Evolutionary conservation across 805 yeast species (phyloP).

Genomic region (Pichia thaimueangensis): DNA sequence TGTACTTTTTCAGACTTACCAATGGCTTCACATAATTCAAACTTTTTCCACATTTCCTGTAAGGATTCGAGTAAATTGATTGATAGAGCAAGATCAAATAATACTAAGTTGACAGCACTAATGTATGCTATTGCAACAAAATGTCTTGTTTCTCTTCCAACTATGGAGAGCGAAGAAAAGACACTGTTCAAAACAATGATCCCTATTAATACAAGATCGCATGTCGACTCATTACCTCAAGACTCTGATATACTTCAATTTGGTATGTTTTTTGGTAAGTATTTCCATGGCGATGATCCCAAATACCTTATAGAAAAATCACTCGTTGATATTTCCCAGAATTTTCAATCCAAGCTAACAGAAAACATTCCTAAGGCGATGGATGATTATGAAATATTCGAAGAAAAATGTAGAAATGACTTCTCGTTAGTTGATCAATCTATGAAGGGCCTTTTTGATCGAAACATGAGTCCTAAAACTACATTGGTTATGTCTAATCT

Average conservation of each 20-base stretch:
- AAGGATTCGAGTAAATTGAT: not conserved
- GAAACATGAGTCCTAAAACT: constrained; percentile 7
- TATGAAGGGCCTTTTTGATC: constrained; percentile 1
- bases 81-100: not conserved
- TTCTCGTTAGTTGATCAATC: not conserved
- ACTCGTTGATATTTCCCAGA: not conserved
- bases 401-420: not conserved
- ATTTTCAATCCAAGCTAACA: constrained; percentile 6
- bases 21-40: constrained; percentile 4
- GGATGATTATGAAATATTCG: constrained; percentile 4
- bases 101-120: constrained; percentile 10
- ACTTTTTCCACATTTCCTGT: not conserved
- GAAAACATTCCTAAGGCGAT: constrained; percentile 1
- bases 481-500: constrained; percentile 12
- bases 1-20: constrained; percentile 1
- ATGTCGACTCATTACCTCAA: not conserved
- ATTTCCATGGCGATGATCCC: not conserved
- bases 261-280: constrained; percentile 11
- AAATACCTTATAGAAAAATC: not conserved
- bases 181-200: constrained; percentile 6
- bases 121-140: constrained; percentile 9
- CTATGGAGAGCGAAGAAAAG: not conserved
- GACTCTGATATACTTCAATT: constrained; percentile 1
- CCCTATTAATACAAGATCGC: constrained; percentile 10
- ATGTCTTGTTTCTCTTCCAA: constrained; percentile 1